A percentile compares a stretch with the other conserved stretches of the same genome.
Evolutionary conservation across 108 stramenopile species (phyloP).

Genomic region (Cyclotella cryptica): DNA sequence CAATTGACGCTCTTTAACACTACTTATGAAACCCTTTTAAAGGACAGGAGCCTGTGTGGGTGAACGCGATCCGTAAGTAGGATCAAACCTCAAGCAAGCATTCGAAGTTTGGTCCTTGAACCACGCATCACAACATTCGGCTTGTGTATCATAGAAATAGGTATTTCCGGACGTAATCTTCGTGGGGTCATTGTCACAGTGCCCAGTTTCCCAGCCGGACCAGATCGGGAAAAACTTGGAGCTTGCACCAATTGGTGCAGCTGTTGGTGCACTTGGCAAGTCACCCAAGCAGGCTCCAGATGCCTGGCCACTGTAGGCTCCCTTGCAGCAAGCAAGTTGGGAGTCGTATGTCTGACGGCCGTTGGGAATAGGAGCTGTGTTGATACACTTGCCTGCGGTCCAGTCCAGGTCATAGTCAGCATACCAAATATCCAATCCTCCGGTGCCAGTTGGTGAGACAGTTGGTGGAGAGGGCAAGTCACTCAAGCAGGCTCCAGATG

Average conservation of each 20-base stretch:
- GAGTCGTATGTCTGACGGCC: neutral
- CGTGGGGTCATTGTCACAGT: constrained; percentile 12
- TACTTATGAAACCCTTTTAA: too few relatives aligned
- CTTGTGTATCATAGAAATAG: neutral
- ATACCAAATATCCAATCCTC: neutral
- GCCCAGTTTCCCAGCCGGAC: neutral
- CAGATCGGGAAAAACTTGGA: neutral
- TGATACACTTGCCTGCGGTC: neutral
- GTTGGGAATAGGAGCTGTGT: constrained; percentile 9
- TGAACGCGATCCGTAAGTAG: neutral
- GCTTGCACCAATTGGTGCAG: constrained; percentile 2
- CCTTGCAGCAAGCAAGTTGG: constrained; percentile 15
- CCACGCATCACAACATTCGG: constrained; percentile 10
- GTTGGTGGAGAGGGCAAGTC: neutral
- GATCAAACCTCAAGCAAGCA: constrained; percentile 12
- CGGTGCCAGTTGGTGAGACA: neutral
- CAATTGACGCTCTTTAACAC: too few relatives aligned
- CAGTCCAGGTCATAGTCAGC: neutral
- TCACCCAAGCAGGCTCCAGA: constrained; percentile 5
- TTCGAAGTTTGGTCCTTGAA: neutral
- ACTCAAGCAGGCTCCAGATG: neutral
- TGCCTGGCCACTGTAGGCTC: constrained; percentile 13
- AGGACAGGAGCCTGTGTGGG: neutral
- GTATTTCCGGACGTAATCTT: neutral
- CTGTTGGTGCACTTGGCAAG: constrained; percentile 15